These are phyloP conservation scores for Naematelia encephala DNA, from an alignment of 768 basidiomycete genomes.

Conservation along the genomic window DNA sequence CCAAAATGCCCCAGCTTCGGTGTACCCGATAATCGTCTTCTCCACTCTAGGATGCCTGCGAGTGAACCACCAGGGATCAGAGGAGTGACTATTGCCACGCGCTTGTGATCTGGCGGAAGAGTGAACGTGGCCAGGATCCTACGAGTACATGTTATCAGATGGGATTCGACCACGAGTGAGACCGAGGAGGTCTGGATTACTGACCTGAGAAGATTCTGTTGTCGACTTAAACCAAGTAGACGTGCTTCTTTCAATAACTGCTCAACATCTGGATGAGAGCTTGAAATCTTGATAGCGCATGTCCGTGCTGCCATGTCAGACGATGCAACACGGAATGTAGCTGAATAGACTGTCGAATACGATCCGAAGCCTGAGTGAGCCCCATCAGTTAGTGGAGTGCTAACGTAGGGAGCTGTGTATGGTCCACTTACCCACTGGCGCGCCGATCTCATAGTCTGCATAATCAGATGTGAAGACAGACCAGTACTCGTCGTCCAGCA, in stretches of 20 bases:
- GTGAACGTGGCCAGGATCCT: constrained; percentile 40
- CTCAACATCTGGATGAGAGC: constrained; percentile 62
- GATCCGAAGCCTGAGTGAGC: constrained; percentile 76
- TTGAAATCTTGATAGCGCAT: constrained; percentile 46
- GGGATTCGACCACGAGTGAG: not conserved
- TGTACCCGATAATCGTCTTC: constrained; percentile 65
- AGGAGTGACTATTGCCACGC: constrained; percentile 41
- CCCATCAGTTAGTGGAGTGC: too few relatives aligned
- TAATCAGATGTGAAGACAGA: not conserved
- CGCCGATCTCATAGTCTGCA: constrained; percentile 7
- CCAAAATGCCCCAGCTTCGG: constrained; percentile 56
- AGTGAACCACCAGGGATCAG: constrained; percentile 37
- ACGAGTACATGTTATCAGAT: not conserved
- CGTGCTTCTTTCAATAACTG: constrained; percentile 32
- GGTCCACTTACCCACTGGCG: constrained; percentile 5
- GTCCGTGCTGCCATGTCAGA: constrained; percentile 13
- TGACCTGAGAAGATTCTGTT: constrained; percentile 67
- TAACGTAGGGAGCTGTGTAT: too few relatives aligned
- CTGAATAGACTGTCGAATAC: constrained; percentile 83
- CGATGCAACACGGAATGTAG: constrained; percentile 59
- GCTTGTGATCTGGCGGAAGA: constrained; percentile 34
- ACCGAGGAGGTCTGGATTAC: not conserved
- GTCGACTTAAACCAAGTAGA: constrained; percentile 29
- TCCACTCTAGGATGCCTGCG: constrained; percentile 32
- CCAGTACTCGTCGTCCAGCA: constrained; percentile 5